Evolutionary conservation across 176 grass and related monocot species (phyloP), one percentile per base, ranked within the genome.

Genomic region (Bolboschoenus planiculmis): DNA sequence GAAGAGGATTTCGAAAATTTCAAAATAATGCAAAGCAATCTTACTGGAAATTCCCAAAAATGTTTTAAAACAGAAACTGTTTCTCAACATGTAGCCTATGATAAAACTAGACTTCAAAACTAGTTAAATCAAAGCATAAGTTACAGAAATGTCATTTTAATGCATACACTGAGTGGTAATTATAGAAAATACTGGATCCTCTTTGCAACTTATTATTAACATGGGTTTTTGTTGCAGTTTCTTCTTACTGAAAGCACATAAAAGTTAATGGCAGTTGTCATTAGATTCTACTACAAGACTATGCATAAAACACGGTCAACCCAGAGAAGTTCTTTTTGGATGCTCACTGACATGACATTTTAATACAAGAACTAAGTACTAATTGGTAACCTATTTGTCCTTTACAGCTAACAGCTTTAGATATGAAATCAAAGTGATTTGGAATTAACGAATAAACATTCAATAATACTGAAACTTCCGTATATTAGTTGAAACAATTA

Each of bases 21-120:
- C 67, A 72, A 44, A 72, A 51, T 15, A 76, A 76, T 76, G 42
- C 43, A 76, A 51, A 76, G 36, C 35, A 51, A 24, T 31, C 72
- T 31, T 46, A 51, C 26, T 51, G 35, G n/a, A 76, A 50, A 4
- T 24, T 47, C 42, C 68, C 1, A 36, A 46, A 21, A 67, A 0
- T 40, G 23, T 66, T 29, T 31, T 39, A 20, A 73, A 15, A 73
- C 18, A 73, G 68, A 46, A 46, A 73, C 40, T 73, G 68, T 24
- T 73, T 46, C 21, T 73, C 40, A 43, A 73, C 40, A 73, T 73
- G 16, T 16, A 30, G 11, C 70, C 42, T 46, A 27, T 44, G 70
- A 75, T 48, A 27, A 23, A 74, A 50, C 23, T 50, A 30, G 5
- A 51, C 43, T 51, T 51, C 40, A 76, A 51, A 76, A 76, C 42